Percentiles rank a stretch among this genome's conserved stretches.
Conservation (phyloP, 805 yeast species). For the Candida anglica region DNA sequence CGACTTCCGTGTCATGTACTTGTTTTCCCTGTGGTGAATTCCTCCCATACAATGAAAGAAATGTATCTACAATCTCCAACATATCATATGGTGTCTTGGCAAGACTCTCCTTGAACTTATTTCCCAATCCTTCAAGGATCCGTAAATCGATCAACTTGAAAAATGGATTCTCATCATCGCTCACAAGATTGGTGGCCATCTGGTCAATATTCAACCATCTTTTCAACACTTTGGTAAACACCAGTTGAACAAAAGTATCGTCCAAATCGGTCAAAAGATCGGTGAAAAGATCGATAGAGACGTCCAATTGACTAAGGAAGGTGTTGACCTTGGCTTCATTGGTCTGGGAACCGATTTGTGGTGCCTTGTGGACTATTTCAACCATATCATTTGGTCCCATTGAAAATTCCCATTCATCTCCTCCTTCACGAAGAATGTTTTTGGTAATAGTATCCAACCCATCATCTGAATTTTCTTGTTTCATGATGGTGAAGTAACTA, state of each 20-base stretch:
- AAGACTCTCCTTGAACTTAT: slow-evolving; percentile 52
- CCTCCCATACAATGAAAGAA: slow-evolving; percentile 2
- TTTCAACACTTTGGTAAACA: slow-evolving; percentile 50
- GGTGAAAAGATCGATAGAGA: slow-evolving; percentile 21
- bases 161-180: slow-evolving; percentile 45
- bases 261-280: slow-evolving; percentile 48
- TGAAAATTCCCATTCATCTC: slow-evolving; percentile 36
- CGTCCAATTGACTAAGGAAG: slow-evolving; percentile 27
- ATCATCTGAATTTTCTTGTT: slow-evolving; percentile 11
- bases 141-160: slow-evolving; percentile 55
- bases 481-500: slow-evolving; percentile 25
- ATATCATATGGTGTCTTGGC: slow-evolving; percentile 56
- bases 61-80: slow-evolving; percentile 34
- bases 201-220: slow-evolving; percentile 49
- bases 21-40: slow-evolving; percentile 6
- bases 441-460: slow-evolving; percentile 28
- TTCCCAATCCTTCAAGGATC: slow-evolving; percentile 58
- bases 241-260: slow-evolving; percentile 39
- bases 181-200: slow-evolving; percentile 4
- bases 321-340: slow-evolving; percentile 22
- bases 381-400: slow-evolving; percentile 37
- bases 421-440: slow-evolving; percentile 28
- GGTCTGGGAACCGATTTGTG: slow-evolving; percentile 1
- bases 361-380: slow-evolving; percentile 17
- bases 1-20: slow-evolving; percentile 14